Evolutionary conservation across 2,329 filamentous ascomycete genomes (phyloP).

Genomic region (Magnaporthiopsis incrustans): DNA sequence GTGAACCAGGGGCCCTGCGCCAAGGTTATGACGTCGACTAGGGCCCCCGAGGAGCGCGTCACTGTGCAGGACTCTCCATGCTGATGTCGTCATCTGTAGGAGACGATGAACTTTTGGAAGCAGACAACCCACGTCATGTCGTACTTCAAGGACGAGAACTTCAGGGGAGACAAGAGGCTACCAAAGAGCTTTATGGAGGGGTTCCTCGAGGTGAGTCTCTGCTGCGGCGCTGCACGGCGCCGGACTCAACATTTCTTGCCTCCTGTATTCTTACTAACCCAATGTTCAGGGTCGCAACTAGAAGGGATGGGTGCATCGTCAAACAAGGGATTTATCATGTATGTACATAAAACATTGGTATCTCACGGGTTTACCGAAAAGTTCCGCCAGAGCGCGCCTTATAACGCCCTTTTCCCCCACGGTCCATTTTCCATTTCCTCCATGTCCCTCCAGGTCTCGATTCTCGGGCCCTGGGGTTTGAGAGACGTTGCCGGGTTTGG

Average conservation of each 20-base stretch:
- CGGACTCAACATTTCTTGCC: not conserved
- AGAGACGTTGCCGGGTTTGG: not conserved
- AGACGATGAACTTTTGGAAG: conserved; percentile 99
- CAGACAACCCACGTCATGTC: conserved; percentile 93
- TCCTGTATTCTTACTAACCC: conserved; percentile 6
- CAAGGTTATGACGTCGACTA: not conserved
- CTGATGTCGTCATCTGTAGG: conserved; percentile 42
- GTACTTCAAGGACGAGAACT: conserved; percentile 83
- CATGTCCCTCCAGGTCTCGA: not conserved
- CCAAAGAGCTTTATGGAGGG: conserved; percentile 87
- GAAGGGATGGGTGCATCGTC: conserved; percentile 9
- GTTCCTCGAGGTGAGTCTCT: conserved; percentile 75
- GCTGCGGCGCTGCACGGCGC: not conserved
- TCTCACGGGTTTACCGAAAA: not conserved
- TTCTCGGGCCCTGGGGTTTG: not conserved
- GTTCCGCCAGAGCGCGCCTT: not conserved
- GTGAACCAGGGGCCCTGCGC: not conserved
- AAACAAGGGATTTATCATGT: conserved; percentile 1
- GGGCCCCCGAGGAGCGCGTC: not conserved
- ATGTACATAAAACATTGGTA: conserved; percentile 4
- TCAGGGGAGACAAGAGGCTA: conserved; percentile 67
- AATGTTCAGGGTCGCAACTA: conserved; percentile 47
- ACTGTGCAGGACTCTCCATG: not conserved
- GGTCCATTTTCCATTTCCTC: not conserved
- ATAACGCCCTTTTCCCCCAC: conserved; percentile 2